These are phyloP conservation scores for Dorcoceras hygrometricum DNA, from an alignment of 257 asterid genomes.

Conservation along the genomic window DNA sequence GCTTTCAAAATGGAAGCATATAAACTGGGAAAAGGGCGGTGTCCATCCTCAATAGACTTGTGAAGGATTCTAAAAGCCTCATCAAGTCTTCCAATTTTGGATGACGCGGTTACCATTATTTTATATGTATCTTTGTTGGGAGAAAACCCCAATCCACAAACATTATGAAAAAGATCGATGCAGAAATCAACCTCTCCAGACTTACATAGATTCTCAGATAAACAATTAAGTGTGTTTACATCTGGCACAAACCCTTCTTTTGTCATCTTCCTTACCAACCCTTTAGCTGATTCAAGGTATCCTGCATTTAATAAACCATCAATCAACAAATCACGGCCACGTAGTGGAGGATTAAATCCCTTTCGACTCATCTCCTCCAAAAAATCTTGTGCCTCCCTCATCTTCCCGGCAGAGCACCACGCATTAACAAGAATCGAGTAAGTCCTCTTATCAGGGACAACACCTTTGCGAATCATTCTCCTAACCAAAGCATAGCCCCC, in stretches of 20 bases:
- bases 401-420: slow-evolving; percentile 94
- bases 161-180: slow-evolving; percentile 65
- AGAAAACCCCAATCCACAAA: slow-evolving; percentile 62
- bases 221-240: slow-evolving; percentile 74
- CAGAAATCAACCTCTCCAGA: slow-evolving; percentile 75
- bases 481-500: slow-evolving; percentile 93
- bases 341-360: slow-evolving; percentile 91
- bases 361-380: slow-evolving; percentile 91
- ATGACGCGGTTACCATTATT: slow-evolving; percentile 55
- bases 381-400: slow-evolving; percentile 93
- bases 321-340: slow-evolving; percentile 84
- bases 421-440: slow-evolving; percentile 83
- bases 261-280: slow-evolving; percentile 81
- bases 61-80: slow-evolving; percentile 76
- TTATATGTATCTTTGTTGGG: slow-evolving; percentile 73
- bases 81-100: slow-evolving; percentile 72
- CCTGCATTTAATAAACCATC: slow-evolving; percentile 89
- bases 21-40: slow-evolving; percentile 85
- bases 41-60: slow-evolving; percentile 78
- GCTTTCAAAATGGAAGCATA: slow-evolving; percentile 89
- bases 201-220: slow-evolving; percentile 70
- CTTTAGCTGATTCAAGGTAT: slow-evolving; percentile 95
- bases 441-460: slow-evolving; percentile 71
- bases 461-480: slow-evolving; percentile 76
- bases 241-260: slow-evolving; percentile 88